Evolutionary conservation across 1,284 basidiomycete species (phyloP).

Genomic region (Tranzscheliella williamsii): DNA sequence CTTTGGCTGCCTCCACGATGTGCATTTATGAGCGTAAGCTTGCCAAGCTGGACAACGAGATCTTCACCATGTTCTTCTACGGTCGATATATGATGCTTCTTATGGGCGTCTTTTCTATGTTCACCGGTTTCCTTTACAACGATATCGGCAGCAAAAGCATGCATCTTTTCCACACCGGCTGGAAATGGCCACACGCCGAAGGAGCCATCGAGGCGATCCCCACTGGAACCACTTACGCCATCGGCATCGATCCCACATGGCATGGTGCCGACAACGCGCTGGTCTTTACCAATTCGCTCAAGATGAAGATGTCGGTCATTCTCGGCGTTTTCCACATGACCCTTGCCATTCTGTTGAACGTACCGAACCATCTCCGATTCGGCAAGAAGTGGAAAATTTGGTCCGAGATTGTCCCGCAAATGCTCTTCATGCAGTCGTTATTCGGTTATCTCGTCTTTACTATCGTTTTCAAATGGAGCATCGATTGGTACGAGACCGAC

Average conservation of each 20-base stretch:
- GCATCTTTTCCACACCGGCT: conserved; percentile 84
- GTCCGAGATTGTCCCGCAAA: conserved; percentile 93
- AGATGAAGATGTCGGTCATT: conserved; percentile 99
- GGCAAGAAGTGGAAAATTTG: conserved; percentile 83
- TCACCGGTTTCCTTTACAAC: conserved; percentile 97
- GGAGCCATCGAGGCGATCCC: conserved; percentile 61
- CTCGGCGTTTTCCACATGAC: conserved; percentile 98
- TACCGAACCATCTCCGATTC: conserved; percentile 93
- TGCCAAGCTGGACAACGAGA: conserved; percentile 80
- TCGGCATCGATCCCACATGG: conserved; percentile 95
- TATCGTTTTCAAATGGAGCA: conserved; percentile 95
- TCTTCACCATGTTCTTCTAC: conserved; percentile 87
- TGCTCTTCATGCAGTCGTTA: conserved; percentile 95
- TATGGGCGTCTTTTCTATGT: conserved; percentile 90
- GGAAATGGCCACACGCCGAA: conserved; percentile 71
- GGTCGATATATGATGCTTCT: conserved; percentile 97
- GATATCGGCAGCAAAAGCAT: conserved; percentile 96
- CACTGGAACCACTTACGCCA: conserved; percentile 74
- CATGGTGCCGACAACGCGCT: conserved; percentile 89
- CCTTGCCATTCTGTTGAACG: conserved; percentile 91
- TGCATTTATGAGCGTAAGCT: conserved; percentile 81
- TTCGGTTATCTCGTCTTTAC: conserved; percentile 94
- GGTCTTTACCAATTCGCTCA: conserved; percentile 97
- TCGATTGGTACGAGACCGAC: conserved; percentile 78
- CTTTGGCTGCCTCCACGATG: conserved; percentile 78